Evolutionary conservation across 23 red algal species (phyloP), one percentile per base, ranked within the genome.

Genomic region (Pyropia yezoensis): DNA sequence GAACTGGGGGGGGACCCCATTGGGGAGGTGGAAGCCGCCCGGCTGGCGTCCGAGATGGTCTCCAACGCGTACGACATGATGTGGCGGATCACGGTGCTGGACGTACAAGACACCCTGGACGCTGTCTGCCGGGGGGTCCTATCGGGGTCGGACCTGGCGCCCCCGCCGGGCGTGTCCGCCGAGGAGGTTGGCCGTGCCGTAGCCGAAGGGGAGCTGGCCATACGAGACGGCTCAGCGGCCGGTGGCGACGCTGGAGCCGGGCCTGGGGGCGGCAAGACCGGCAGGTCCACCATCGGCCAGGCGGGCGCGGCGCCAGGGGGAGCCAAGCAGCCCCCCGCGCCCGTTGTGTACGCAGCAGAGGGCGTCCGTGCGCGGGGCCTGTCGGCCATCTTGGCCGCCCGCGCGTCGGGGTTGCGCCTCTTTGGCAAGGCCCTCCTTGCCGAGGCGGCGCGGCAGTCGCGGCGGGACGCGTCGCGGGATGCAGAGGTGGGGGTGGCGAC

Each of bases 401-500:
- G 63, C 33, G 63, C 63, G 32, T 23, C 47, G 63, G 63, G 20
- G 32, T 26, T 66, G 63, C 32, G 26, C 8, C 18, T 23, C n/a
- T 26, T 66, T 22, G 63, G 63, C 63, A 51, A 66, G 63, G 47
- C 26, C 47, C 26, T 66, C 63, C 18, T 66, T 7, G 63, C 18
- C 7, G 26, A 51, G 7, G 63, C 20, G 33, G 18, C 14, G 33
- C 32, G 18, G 6, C 20, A 66, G 33, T 12, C 39, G 39, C 39
- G 39, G 39, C 39, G 39, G 11, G 39, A 47, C 39, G 39, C 39
- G 39, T 47, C 6, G 6, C 39, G 39, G 39, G 39, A 47, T 3
- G 39, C 39, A 47, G 39, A 47, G 39, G 39, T 13, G 39, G 39
- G 39, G 6, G 39, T 8, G 39, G 39, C 39, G 39, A 47, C 39